Conservation (phyloP, 1,284 basidiomycete genomes). For the Cryptococcus sp. region DNA sequence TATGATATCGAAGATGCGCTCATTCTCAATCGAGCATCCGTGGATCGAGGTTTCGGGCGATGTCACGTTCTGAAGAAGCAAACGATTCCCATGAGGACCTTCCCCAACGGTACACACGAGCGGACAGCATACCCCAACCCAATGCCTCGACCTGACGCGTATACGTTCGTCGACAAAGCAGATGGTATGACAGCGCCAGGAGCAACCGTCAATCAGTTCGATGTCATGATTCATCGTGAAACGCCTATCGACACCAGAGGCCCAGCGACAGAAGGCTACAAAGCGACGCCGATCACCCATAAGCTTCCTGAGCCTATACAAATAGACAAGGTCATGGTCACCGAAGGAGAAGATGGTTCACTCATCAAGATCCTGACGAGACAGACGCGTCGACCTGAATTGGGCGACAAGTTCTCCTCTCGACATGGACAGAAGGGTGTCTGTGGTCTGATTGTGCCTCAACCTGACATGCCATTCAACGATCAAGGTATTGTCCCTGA, state of each 20-base stretch:
- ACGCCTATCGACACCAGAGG: conserved; percentile 77
- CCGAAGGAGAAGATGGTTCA: conserved; percentile 90
- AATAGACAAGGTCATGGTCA: conserved; percentile 97
- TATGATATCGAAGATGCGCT: conserved; percentile 99
- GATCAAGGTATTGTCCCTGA: conserved; percentile 95
- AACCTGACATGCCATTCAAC: conserved; percentile 99
- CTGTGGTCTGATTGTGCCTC: conserved; percentile 96
- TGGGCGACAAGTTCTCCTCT: conserved; percentile 98
- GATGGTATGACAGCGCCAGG: conserved; percentile 96
- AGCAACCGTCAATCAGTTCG: conserved; percentile 87
- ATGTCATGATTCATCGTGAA: conserved; percentile 97
- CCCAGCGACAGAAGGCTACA: conserved; percentile 64
- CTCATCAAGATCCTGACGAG: conserved; percentile 98
- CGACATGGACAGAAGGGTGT: conserved; percentile 99
- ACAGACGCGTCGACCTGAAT: conserved; percentile 92
- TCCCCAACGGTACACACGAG: conserved; percentile 96
- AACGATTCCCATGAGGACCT: conserved; percentile 88
- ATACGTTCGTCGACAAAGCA: conserved; percentile 84
- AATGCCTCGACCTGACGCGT: conserved; percentile 67
- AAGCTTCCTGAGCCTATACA: conserved; percentile 90
- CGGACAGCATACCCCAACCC: conserved; percentile 79
- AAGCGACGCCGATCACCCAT: conserved; percentile 85
- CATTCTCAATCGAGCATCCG: conserved; percentile 90
- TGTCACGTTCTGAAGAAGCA: conserved; percentile 98
- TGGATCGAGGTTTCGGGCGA: conserved; percentile 95